Evolutionary conservation across 2,329 filamentous ascomycete species (phyloP).

Genomic region (Cladobotryum protrusum): DNA sequence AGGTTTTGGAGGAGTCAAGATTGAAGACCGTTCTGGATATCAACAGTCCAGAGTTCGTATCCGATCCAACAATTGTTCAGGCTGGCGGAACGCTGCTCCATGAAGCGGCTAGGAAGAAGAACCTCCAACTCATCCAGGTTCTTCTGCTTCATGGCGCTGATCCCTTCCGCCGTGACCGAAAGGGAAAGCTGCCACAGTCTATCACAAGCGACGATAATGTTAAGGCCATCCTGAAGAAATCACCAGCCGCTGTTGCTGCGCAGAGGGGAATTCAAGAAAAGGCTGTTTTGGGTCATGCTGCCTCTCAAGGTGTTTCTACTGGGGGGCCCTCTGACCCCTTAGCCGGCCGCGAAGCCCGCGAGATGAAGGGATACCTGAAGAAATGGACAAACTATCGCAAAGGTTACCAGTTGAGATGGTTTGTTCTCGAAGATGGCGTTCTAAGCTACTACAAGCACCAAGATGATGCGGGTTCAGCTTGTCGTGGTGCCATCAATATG

Average conservation of each 20-base stretch:
- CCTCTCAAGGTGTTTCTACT: conserved; percentile 48
- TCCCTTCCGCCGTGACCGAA: conserved; percentile 89
- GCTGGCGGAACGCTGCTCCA: conserved; percentile 89
- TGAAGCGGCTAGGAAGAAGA: conserved; percentile 83
- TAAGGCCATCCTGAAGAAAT: conserved; percentile 82
- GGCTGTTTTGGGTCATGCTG: conserved; percentile 76
- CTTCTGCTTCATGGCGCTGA: conserved; percentile 91
- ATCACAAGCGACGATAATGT: conserved; percentile 93
- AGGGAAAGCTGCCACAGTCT: conserved; percentile 91
- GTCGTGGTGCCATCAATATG: conserved; percentile 98
- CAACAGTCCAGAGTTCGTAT: conserved; percentile 83
- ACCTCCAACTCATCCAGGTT: conserved; percentile 81
- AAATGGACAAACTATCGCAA: conserved; percentile 99
- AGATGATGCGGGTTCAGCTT: conserved; percentile 92
- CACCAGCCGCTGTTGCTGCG: conserved; percentile 86
- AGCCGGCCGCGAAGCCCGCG: conserved; percentile 78
- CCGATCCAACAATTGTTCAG: conserved; percentile 69
- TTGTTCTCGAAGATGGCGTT: conserved; percentile 94
- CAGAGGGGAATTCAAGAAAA: conserved; percentile 96
- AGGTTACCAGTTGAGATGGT: conserved; percentile 95
- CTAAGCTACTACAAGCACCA: conserved; percentile 99
- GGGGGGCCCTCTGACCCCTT: conserved; percentile 52
- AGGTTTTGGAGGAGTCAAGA: conserved; percentile 74
- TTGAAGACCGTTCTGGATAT: conserved; percentile 86
- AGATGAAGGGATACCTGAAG: conserved; percentile 98